Evolutionary conservation across 2,329 filamentous ascomycete species (phyloP), one percentile per base, ranked within the genome.

Genomic region (Curvularia sp.): DNA sequence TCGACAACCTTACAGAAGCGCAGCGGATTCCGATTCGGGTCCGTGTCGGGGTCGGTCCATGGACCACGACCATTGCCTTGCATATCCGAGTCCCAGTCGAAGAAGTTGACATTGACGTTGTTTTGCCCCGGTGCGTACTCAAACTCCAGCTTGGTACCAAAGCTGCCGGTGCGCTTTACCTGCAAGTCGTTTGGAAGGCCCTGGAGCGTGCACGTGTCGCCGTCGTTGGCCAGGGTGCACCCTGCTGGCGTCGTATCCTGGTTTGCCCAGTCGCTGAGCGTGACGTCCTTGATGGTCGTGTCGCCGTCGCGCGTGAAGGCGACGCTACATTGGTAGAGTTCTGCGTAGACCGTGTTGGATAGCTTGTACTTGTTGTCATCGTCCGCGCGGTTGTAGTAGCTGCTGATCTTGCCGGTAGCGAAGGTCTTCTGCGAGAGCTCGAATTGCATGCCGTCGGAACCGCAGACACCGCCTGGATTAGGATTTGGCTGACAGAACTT

Each of bases 331-430:
- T 63, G 54, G 52, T 50, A 58, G 0, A 63, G 39, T 7, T 61
- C 50, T 12, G 28, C 35, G 51, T 61, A 63, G n/a, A 24, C 18
- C 4, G 51, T 55, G 51, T 50, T 22, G 1, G 53, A 31, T 7
- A 61, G 24, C 12, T 15, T 22, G 31, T 61, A 63, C 46, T 53
- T 56, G 49, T 63, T 63, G 54, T 63, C 55, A 20, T 56, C 42
- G 26, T 33, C 48, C n/a, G 15, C 28, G 30, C 30, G 30, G 46
- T 48, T 20, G 15, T 61, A 31, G 54, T 61, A 63, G 7, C 33
- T 28, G 50, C 49, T 53, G 42, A 63, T 55, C 15, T 61, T 63
- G 42, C 60, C 58, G 28, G 35, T 30, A 12, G 49, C 46, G 0
- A 7, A 48, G 26, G 26, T 28, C 51, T 61, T 63, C 10, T 44